These are phyloP conservation scores for Fusarium ambrosium DNA, from an alignment of 2,329 filamentous ascomycete genomes.

Conservation along the genomic window DNA sequence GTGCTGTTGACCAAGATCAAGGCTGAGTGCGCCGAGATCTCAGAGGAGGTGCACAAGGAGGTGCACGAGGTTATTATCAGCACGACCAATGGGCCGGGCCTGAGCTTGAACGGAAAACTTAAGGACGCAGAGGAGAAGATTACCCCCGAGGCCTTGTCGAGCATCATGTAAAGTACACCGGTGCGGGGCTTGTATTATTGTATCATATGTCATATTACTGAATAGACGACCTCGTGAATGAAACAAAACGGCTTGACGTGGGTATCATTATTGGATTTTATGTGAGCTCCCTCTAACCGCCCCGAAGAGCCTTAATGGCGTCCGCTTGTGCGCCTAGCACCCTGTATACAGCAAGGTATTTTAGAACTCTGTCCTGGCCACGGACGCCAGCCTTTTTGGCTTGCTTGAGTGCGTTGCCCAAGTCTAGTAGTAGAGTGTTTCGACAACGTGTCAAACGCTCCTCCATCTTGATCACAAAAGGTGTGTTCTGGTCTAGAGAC, in stretches of 20 bases:
- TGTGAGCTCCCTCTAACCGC: conserved; percentile 50
- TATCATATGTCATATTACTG: conserved; percentile 55
- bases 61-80: conserved; percentile 80
- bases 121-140: conserved; percentile 71
- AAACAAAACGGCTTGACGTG: conserved; percentile 30
- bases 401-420: conserved; percentile 64
- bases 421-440: conserved; percentile 69
- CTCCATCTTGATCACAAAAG: conserved; percentile 65
- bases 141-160: conserved; percentile 65
- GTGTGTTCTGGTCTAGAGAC: conserved; percentile 60
- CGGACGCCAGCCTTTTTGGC: conserved; percentile 58
- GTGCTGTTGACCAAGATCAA: conserved; percentile 81
- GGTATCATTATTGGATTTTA: conserved; percentile 48
- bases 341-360: conserved; percentile 67
- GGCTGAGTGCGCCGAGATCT: conserved; percentile 81
- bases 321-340: conserved; percentile 66
- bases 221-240: conserved; percentile 39
- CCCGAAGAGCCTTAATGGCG: conserved; percentile 63
- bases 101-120: conserved; percentile 88
- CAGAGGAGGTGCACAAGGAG: conserved; percentile 62
- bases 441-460: conserved; percentile 67
- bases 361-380: conserved; percentile 63
- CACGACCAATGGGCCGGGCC: conserved; percentile 87
- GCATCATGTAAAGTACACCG: conserved; percentile 62
- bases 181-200: conserved; percentile 50